phyloP scores from a whole-genome alignment of 257 asterid genomes.

The Solanum peruvianum region DNA sequence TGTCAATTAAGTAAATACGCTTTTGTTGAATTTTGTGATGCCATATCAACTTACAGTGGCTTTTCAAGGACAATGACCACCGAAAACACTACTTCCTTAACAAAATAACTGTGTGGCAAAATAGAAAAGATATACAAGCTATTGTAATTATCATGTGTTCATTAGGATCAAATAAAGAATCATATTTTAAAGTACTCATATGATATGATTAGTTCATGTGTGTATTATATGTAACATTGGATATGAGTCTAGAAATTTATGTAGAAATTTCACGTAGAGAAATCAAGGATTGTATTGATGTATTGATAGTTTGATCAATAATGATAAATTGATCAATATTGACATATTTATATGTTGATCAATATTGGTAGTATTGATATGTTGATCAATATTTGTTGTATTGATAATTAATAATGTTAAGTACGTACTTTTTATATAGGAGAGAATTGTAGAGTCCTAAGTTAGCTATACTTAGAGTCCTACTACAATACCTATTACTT shows the following conservation, averaged over 20 bases:
- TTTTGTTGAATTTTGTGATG: background rate
- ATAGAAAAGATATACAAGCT: background rate
- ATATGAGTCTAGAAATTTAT: background rate
- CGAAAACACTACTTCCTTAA: background rate
- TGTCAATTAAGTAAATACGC: background rate
- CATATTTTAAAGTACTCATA: background rate
- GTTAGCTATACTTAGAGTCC: too few species aligned
- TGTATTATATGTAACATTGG: background rate
- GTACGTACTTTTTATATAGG: too few species aligned
- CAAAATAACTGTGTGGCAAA: background rate
- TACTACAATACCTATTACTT: too few species aligned
- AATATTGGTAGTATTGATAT: too few species aligned
- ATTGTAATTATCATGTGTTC: background rate
- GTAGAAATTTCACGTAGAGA: too few species aligned
- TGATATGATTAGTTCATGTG: background rate
- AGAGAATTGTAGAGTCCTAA: too few species aligned
- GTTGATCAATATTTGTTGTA: too few species aligned
- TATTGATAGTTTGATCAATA: too few species aligned
- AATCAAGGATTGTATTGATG: too few species aligned
- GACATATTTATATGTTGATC: too few species aligned
- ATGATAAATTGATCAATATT: too few species aligned
- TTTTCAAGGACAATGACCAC: background rate
- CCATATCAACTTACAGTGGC: background rate
- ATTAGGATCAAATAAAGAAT: background rate
- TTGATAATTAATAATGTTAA: too few species aligned